Evolutionary conservation across 2,329 filamentous ascomycete genomes (phyloP), one percentile per base, ranked within the genome.

Genomic region (Fusarium tupiense): DNA sequence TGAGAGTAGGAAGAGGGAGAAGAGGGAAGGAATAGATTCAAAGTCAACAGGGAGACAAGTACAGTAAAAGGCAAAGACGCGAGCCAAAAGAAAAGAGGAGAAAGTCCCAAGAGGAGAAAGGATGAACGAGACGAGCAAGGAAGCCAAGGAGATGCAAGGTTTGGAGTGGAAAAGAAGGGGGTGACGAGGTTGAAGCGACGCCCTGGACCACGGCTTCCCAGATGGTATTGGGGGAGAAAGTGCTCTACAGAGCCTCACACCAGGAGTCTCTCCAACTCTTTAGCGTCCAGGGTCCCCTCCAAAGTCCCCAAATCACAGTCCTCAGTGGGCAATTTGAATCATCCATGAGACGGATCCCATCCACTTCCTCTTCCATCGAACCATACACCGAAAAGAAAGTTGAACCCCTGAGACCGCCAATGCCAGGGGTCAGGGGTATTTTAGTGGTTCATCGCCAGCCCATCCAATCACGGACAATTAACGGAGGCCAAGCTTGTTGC

Each of bases 321-420:
- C 17, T 52, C 50, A 74, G 64, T 69, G 67, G 67, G 31, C 60
- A 67, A 29, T 33, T 40, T 37, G 41, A 64, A 52, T 46, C 68
- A 70, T 53, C 61, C 54, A 66, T 64, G 63, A 62, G 40, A 54
- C 64, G 57, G 33, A 67, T 50, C 47, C 47, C 58, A 40, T 50
- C 62, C 62, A 29, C 40, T 59, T 63, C 53, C 24, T 52, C 57
- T 29, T 59, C 41, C 41, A 73, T 76, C 73, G 71, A 67, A 74
- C 68, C 65, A 73, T 53, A 49, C 53, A 47, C 66, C 26, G 52
- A 69, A 49, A 63, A 52, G 46, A 63, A 63, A 64, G 26, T 41
- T 56, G 63, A 64, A 69, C 76, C 71, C 76, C 76, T 76, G 75
- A 77, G 68, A 66, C 64, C 60, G 43, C 67, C 67, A 47, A 44